phyloP scores from a whole-genome alignment of 2,329 filamentous ascomycete genomes.

The Phaeophleospora eucalypticola region DNA sequence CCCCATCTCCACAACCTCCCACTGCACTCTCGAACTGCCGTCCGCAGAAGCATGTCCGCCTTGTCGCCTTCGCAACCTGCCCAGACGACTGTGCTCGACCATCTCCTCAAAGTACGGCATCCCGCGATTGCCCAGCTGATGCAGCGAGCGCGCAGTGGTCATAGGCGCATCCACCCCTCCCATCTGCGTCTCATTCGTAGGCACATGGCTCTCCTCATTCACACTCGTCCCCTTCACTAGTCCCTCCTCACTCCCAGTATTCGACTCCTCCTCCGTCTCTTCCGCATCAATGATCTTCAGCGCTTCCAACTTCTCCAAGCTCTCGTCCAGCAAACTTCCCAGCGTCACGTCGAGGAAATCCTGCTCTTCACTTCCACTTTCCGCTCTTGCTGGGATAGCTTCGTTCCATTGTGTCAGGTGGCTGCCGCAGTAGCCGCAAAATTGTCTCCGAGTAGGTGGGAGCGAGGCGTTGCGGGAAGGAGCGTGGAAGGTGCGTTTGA shows the following conservation, averaged over 20 bases:
- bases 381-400: constrained; percentile 4
- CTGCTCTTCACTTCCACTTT: too few relatives aligned
- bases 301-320: constrained; percentile 69
- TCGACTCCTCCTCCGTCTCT: constrained; percentile 29
- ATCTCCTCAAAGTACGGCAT: constrained; percentile 84
- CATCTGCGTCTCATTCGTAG: constrained; percentile 7
- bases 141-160: constrained; percentile 7
- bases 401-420: constrained; percentile 82
- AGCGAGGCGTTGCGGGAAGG: constrained; percentile 51
- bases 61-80: constrained; percentile 60
- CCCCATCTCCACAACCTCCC: constrained; percentile 72
- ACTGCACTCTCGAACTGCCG: constrained; percentile 66
- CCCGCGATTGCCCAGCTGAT: constrained; percentile 42
- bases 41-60: constrained; percentile 59
- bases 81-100: constrained; percentile 70
- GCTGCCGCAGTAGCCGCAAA: constrained; percentile 90
- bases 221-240: constrained; percentile 8
- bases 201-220: constrained; percentile 11
- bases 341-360: constrained; percentile 77
- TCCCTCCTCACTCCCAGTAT: constrained; percentile 4
- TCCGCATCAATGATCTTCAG: constrained; percentile 53
- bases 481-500: constrained; percentile 44
- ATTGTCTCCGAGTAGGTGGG: constrained; percentile 63
- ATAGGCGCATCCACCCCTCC: constrained; percentile 4
- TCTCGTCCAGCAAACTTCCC: constrained; percentile 68